These are phyloP conservation scores for Didymosphaeria variabile DNA, from an alignment of 2,329 filamentous ascomycete species.

Conservation along the genomic window DNA sequence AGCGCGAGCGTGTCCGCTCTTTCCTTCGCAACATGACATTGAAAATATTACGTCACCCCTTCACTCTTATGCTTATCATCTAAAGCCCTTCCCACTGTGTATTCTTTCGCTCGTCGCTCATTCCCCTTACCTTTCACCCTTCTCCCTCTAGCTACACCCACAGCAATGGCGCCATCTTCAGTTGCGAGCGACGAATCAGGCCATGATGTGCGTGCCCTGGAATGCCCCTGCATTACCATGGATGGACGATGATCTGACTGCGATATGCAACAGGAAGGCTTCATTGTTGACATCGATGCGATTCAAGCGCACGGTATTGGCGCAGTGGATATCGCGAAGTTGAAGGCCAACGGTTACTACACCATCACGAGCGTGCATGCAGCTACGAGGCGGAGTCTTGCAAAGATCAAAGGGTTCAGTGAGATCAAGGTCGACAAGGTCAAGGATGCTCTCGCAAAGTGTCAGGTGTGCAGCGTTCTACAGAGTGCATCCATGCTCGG, in stretches of 20 bases:
- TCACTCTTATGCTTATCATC: background rate
- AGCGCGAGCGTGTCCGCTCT: constrained; percentile 9
- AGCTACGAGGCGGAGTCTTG: constrained; percentile 66
- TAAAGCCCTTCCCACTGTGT: background rate
- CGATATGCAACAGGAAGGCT: constrained; percentile 52
- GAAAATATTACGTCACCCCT: background rate
- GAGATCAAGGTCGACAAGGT: constrained; percentile 76
- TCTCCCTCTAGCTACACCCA: constrained; percentile 13
- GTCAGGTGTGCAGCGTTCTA: constrained; percentile 54
- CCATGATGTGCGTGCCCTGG: constrained; percentile 54
- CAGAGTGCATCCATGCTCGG: background rate
- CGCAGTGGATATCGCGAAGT: constrained; percentile 70
- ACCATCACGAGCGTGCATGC: constrained; percentile 70
- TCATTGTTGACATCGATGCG: constrained; percentile 72
- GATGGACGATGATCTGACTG: constrained; percentile 6
- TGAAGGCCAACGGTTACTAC: constrained; percentile 69
- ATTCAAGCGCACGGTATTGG: constrained; percentile 74
- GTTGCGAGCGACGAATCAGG: constrained; percentile 61
- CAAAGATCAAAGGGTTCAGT: constrained; percentile 75
- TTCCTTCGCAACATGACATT: constrained; percentile 11
- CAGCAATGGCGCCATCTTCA: constrained; percentile 56
- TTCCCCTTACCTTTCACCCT: constrained; percentile 13
- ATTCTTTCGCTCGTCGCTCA: constrained; percentile 6
- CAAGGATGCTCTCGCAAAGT: constrained; percentile 72
- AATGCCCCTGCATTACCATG: background rate